Evolutionary conservation across 371 early-diverging fungal species (phyloP).

Genomic region (Mucor saturninus): DNA sequence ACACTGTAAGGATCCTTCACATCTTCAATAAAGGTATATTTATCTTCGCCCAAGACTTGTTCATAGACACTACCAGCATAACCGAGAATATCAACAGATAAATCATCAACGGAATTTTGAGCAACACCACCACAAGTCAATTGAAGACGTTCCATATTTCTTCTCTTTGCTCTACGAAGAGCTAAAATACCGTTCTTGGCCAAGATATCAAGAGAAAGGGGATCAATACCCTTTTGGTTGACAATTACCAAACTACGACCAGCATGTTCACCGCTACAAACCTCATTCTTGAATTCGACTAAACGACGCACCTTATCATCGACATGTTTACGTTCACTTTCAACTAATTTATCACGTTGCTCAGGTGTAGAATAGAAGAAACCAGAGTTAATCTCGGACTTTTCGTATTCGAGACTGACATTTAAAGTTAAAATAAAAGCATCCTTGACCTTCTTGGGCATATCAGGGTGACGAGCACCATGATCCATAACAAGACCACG

Average conservation of each 20-base stretch:
- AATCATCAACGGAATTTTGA: slow-evolving; percentile 97
- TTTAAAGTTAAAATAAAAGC: slow-evolving; percentile 96
- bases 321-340: slow-evolving; percentile 97
- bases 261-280: slow-evolving; percentile 79
- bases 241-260: slow-evolving; percentile 95
- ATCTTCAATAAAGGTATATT: slow-evolving; percentile 99
- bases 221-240: slow-evolving; percentile 99
- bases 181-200: slow-evolving; percentile 97
- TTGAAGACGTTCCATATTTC: slow-evolving; percentile 99
- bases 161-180: slow-evolving; percentile 98
- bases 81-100: slow-evolving; percentile 89
- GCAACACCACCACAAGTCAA: slow-evolving; percentile 97
- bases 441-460: slow-evolving; percentile 97
- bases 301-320: slow-evolving; percentile 94
- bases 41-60: slow-evolving; percentile 98
- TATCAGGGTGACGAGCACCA: slow-evolving; percentile 99
- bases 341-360: slow-evolving; percentile 98
- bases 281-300: slow-evolving; percentile 95
- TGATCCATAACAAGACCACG: slow-evolving; percentile 99
- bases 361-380: slow-evolving; percentile 99
- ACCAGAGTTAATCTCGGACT: slow-evolving; percentile 99
- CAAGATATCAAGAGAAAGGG: slow-evolving; percentile 96
- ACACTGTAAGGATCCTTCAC: slow-evolving; percentile 93
- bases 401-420: slow-evolving; percentile 99
- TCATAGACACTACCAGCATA: slow-evolving; percentile 96